Evolutionary conservation across 805 yeast genomes (phyloP).

Genomic region (Ogataea naganishii): DNA sequence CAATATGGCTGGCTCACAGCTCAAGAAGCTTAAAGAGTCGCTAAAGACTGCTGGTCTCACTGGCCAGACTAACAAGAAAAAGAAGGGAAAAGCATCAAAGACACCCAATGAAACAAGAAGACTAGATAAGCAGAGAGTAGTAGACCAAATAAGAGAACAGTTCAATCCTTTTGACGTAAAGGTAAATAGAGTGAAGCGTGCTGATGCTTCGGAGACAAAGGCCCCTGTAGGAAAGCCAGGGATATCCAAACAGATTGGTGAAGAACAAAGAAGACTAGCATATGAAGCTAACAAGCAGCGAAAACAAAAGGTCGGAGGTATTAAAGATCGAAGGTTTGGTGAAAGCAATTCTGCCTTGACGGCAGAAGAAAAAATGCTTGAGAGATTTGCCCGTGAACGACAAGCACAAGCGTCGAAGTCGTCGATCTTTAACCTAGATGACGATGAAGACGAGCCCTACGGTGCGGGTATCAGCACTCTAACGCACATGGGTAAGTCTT

Average conservation of each 20-base stretch:
- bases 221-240: conserved; percentile 63
- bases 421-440: conserved; percentile 68
- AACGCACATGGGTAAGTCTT: conserved; percentile 72
- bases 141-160: conserved; percentile 62
- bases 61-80: conserved; percentile 72
- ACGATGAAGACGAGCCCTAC: conserved; percentile 42
- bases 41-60: conserved; percentile 71
- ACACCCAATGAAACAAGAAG: conserved; percentile 59
- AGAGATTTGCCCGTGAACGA: conserved; percentile 84
- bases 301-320: conserved; percentile 68
- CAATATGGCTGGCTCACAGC: conserved; percentile 78
- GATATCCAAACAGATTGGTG: conserved; percentile 58
- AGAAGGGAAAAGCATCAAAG: conserved; percentile 38
- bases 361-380: conserved; percentile 92
- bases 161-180: conserved; percentile 88
- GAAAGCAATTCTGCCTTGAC: conserved; percentile 63
- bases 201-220: conserved; percentile 31
- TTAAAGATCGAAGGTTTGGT: conserved; percentile 87
- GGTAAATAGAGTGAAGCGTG: conserved; percentile 57
- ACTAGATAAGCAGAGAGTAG: conserved; percentile 52
- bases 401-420: conserved; percentile 51
- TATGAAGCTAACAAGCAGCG: conserved; percentile 56
- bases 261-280: conserved; percentile 49
- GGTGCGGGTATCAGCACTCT: conserved; percentile 38
- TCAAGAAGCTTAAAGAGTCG: conserved; percentile 72